Evolutionary conservation across 768 basidiomycete species (phyloP), one percentile per base, ranked within the genome.

Genomic region (Pleurotus cornucopiae): DNA sequence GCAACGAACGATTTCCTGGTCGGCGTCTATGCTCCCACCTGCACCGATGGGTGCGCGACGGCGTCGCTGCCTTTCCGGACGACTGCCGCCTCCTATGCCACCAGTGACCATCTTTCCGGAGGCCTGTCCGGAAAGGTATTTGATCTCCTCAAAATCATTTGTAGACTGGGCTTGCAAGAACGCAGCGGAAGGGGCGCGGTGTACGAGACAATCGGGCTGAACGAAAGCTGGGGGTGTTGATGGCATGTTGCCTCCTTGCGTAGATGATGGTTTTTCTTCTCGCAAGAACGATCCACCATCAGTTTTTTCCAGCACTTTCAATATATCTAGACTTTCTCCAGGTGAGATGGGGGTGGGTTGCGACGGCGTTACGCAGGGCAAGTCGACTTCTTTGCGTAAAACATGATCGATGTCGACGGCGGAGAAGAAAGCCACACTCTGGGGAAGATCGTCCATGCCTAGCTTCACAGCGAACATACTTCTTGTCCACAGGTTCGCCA

Each of bases 361-460:
- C 5, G 92, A 95, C 0, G 96, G 96, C 6, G 97, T 99, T 34
- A 92, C 82, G 62, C 96, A 99, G 0, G 91, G 78, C 91, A 98
- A 93, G 66, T 94, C 90, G 21, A 94, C 93, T 71, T 98, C 96
- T 69, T 99, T 99, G 37, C 97, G 81, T 40, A 98, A 76, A 0
- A 97, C 90, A 13, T 77, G 76, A 68, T 99, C 96, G 18, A 98
- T 74, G 67, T 98, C 97, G 46, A 99, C 94, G 0, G 93, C 91
- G 1, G 94, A 97, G 76, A 99, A 98, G 76, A 97, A 99, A 0
- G 94, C 93, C 5, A 97, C 90, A 38, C 95, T 86, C 65, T 96
- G 93, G 0, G 97, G 97, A 1, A 98, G 76, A 66, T 98, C 91
- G 64, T 94, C 91, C 88, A 99, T 91, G 4, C 94, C 94, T n/a